Evolutionary conservation across 768 basidiomycete genomes (phyloP).

Genomic region (Leucosporidium scottii): DNA sequence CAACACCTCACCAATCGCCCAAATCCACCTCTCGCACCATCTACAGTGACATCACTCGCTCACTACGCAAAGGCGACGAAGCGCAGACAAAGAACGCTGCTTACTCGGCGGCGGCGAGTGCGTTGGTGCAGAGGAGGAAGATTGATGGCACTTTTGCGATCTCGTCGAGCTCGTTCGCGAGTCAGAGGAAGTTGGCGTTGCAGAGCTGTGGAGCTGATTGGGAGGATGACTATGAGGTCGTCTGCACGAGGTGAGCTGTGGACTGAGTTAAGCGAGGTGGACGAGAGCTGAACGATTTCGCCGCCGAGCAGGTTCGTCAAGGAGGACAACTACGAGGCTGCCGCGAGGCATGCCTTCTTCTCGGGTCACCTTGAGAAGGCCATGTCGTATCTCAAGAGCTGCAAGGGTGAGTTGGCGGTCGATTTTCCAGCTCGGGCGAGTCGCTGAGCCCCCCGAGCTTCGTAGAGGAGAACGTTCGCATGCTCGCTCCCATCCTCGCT

Average conservation of each 20-base stretch:
- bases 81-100: constrained; percentile 19
- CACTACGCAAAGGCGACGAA: constrained; percentile 22
- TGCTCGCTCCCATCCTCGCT: constrained; percentile 31
- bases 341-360: constrained; percentile 31
- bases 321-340: constrained; percentile 18
- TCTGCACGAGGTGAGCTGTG: constrained; percentile 14
- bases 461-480: constrained; percentile 24
- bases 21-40: constrained; percentile 12
- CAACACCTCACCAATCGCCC: background rate
- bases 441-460: background rate
- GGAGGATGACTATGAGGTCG: constrained; percentile 22
- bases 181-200: constrained; percentile 28
- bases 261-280: too few species aligned
- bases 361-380: constrained; percentile 27
- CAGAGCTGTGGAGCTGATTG: constrained; percentile 25
- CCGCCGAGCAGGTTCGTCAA: constrained; percentile 13
- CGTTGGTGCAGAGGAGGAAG: constrained; percentile 15
- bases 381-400: constrained; percentile 15
- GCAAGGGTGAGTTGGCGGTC: constrained; percentile 13
- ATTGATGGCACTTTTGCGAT: constrained; percentile 22
- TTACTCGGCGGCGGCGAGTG: constrained; percentile 18
- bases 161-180: constrained; percentile 5
- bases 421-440: background rate
- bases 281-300: background rate
- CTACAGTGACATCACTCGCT: constrained; percentile 18